A percentile compares a stretch with the other conserved stretches of the same genome.
These are phyloP conservation scores for Penicillium salamii DNA, from an alignment of 495 filamentous ascomycete genomes.

Conservation along the genomic window DNA sequence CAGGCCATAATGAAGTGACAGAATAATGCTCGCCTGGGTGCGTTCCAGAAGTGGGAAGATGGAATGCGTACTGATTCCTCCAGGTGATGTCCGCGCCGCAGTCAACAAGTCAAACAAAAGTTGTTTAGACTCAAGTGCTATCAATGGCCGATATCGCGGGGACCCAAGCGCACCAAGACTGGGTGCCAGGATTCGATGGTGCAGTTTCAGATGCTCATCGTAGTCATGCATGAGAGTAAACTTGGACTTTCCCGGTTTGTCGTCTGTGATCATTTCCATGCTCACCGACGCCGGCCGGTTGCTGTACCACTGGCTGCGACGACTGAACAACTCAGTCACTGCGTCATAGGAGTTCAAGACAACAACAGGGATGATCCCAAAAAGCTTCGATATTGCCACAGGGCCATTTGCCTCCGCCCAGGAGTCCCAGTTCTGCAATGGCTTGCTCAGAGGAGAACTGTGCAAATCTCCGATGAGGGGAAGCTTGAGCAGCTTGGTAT, in stretches of 20 bases:
- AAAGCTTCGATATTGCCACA: constrained; percentile 23
- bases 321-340: constrained; percentile 32
- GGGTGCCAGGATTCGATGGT: constrained; percentile 27
- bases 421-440: constrained; percentile 25
- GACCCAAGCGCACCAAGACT: constrained; percentile 21
- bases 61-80: constrained; percentile 14
- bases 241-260: constrained; percentile 18
- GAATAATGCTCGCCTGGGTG: constrained; percentile 29
- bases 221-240: constrained; percentile 34
- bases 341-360: constrained; percentile 26
- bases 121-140: constrained; percentile 30
- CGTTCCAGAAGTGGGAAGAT: constrained; percentile 28
- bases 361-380: constrained; percentile 30
- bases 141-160: constrained; percentile 22
- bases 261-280: constrained; percentile 33
- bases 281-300: constrained; percentile 30
- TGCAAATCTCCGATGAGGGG: constrained; percentile 31
- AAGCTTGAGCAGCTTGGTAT: constrained; percentile 16
- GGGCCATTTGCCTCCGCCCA: constrained; percentile 26
- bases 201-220: constrained; percentile 27
- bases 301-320: constrained; percentile 34
- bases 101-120: constrained; percentile 21
- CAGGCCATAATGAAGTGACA: constrained; percentile 32
- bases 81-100: not conserved
- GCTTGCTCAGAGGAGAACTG: constrained; percentile 23